Percentiles rank a stretch among this genome's conserved stretches.
Conservation (phyloP, 2,329 filamentous ascomycete genomes). For the Eutypa lata region DNA sequence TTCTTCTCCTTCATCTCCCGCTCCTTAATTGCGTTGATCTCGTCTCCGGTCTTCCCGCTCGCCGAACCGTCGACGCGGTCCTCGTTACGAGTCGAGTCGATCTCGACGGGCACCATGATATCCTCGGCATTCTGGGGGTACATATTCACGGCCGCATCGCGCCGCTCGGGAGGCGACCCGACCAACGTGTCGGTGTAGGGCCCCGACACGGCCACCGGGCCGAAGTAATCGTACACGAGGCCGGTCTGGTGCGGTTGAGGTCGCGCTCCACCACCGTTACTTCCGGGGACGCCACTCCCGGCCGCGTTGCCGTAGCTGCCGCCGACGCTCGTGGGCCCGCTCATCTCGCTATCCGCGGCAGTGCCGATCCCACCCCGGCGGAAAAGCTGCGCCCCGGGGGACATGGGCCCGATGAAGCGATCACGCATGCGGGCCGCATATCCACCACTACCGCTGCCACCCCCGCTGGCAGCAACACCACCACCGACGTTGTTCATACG, state of each 20-base stretch:
- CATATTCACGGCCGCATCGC: constrained; percentile 38
- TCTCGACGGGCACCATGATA: constrained; percentile 52
- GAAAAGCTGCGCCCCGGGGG: not conserved
- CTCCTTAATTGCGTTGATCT: no score
- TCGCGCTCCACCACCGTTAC: constrained; percentile 17
- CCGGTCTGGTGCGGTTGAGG: constrained; percentile 23
- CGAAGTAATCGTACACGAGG: constrained; percentile 40
- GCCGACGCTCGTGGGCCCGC: constrained; percentile 4
- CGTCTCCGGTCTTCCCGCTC: no score
- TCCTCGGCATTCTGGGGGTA: constrained; percentile 46
- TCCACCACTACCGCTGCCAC: not conserved
- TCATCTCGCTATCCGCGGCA: constrained; percentile 7
- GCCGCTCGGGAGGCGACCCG: constrained; percentile 27
- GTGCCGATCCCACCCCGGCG: not conserved
- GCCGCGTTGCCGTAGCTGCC: constrained; percentile 2
- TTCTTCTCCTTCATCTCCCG: constrained; percentile 14
- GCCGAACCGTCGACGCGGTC: not conserved
- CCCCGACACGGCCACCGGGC: constrained; percentile 40
- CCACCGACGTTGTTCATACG: not conserved
- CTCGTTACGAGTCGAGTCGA: no score
- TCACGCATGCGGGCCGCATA: not conserved
- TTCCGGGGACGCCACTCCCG: not conserved
- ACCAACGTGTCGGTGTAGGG: constrained; percentile 40
- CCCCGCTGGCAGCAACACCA: no score
- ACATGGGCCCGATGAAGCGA: not conserved